Evolutionary conservation across 1,139 yeast genomes (phyloP), one percentile per base, ranked within the genome.

Genomic region (Geotrichum europaeum): DNA sequence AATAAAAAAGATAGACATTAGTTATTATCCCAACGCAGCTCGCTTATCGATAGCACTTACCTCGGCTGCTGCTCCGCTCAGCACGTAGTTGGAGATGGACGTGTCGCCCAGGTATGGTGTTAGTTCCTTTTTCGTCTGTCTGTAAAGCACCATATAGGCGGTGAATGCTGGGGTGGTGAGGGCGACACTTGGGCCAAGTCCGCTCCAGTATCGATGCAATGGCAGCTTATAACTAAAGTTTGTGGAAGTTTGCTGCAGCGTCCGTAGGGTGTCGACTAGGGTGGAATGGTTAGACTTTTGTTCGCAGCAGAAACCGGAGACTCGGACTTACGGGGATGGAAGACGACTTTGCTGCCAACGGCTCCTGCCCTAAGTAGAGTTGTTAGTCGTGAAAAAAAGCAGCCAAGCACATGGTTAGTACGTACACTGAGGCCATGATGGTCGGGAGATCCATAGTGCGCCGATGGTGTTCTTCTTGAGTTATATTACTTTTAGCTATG

Each of bases 161-260:
- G 80, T 73, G 65, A 76, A 76, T 2, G 80, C 80, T 1, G 80
- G 80, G 1, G 79, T 75, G 34, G 78, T 73, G 34, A 77, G 67
- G 4, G 70, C 69, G n/a, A 76, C 70, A 5, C 78, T 69, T 1
- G 78, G 77, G 9, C 73, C 69, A 30, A 78, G 67, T 1, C 80
- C 80, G 18, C 77, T 68, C 75, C 78, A 77, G 66, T 76, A 75
- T 18, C 75, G 70, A 24, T 67, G 67, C n/a, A 76, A 55, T 2
- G 80, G 80, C 55, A 77, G 64, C 4, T 69, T 60, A 61, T 71
- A 71, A 63, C 69, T 68, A 60, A 73, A 67, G 51, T 71, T 72
- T 12, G 76, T 71, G 1, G 78, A 74, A 6, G 79, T 76, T 60
- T 76, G 79, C 59, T 74, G 75, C 24, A 76, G 67, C 1, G 78